These are phyloP conservation scores for Ogataea haglerorum DNA, from an alignment of 805 yeast genomes.

Conservation along the genomic window DNA sequence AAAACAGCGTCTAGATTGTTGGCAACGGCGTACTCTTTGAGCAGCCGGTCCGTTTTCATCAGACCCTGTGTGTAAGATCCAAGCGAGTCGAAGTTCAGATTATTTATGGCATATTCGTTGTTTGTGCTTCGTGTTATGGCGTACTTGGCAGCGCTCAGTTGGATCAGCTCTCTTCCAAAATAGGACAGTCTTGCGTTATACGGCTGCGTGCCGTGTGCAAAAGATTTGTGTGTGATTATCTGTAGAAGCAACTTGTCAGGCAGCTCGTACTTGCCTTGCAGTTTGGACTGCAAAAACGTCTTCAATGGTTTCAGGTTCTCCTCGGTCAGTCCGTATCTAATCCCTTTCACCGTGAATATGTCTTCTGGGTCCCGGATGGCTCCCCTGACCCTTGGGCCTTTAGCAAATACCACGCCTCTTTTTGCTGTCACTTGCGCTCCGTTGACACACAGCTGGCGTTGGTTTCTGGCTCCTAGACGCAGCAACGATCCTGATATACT, in stretches of 20 bases:
- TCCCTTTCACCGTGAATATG: slow-evolving; percentile 48
- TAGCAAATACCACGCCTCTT: slow-evolving; percentile 38
- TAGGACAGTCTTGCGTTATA: slow-evolving; percentile 82
- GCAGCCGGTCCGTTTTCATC: slow-evolving; percentile 46
- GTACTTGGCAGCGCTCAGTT: slow-evolving; percentile 44
- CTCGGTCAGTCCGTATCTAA: slow-evolving; percentile 49
- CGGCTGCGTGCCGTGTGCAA: slow-evolving; percentile 87
- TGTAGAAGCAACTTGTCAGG: slow-evolving; percentile 69
- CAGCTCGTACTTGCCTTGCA: slow-evolving; percentile 44
- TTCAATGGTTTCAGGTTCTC: slow-evolving; percentile 49
- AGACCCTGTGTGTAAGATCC: slow-evolving; percentile 55
- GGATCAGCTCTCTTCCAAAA: slow-evolving; percentile 64
- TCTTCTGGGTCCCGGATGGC: slow-evolving; percentile 68
- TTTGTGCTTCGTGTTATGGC: slow-evolving; percentile 30
- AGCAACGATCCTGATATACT: slow-evolving; percentile 4
- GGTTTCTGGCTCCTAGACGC: slow-evolving; percentile 1
- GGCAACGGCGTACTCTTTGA: slow-evolving; percentile 50
- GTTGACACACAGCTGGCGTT: background rate
- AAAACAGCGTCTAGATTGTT: slow-evolving; percentile 48
- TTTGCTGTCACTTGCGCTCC: slow-evolving; percentile 8
- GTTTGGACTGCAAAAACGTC: slow-evolving; percentile 36
- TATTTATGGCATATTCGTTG: slow-evolving; percentile 40
- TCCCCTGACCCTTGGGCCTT: slow-evolving; percentile 63
- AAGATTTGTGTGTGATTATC: slow-evolving; percentile 88
- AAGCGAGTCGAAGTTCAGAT: slow-evolving; percentile 53